A percentile compares a stretch with the other conserved stretches of the same genome.
Evolutionary conservation across 2,329 filamentous ascomycete species (phyloP).

Genomic region (Clarireedia paspali): DNA sequence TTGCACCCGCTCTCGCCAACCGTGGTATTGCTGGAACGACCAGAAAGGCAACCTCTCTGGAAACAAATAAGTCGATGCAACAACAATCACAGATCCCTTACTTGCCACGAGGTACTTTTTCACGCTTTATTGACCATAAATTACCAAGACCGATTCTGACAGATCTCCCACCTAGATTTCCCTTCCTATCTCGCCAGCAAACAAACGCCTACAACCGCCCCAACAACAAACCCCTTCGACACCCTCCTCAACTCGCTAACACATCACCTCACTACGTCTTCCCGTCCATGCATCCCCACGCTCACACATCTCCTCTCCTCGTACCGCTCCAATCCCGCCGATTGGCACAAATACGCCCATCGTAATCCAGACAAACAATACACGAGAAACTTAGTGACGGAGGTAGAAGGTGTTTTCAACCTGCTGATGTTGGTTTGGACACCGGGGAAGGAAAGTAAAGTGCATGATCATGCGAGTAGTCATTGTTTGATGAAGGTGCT

Average conservation of each 20-base stretch:
- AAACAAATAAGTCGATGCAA: background rate
- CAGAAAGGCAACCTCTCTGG: slow-evolving; percentile 6
- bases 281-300: slow-evolving; percentile 13
- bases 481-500: slow-evolving; percentile 94
- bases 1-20: background rate
- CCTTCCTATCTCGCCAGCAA: background rate
- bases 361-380: slow-evolving; percentile 62
- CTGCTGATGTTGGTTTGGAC: slow-evolving; percentile 79
- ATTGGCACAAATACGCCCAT: slow-evolving; percentile 72
- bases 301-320: slow-evolving; percentile 15
- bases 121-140: background rate
- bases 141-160: background rate
- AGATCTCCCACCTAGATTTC: background rate
- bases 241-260: slow-evolving; percentile 16
- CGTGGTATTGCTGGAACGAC: slow-evolving; percentile 7
- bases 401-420: slow-evolving; percentile 65
- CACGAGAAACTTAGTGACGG: slow-evolving; percentile 82
- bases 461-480: slow-evolving; percentile 83
- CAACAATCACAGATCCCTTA: background rate
- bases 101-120: slow-evolving; percentile 4
- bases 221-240: slow-evolving; percentile 12
- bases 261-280: slow-evolving; percentile 10
- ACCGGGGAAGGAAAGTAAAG: slow-evolving; percentile 72
- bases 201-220: background rate
- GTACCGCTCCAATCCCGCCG: slow-evolving; percentile 16